phyloP scores from a whole-genome alignment of 148 eudicot species.

The Cornus kousa region DNA sequence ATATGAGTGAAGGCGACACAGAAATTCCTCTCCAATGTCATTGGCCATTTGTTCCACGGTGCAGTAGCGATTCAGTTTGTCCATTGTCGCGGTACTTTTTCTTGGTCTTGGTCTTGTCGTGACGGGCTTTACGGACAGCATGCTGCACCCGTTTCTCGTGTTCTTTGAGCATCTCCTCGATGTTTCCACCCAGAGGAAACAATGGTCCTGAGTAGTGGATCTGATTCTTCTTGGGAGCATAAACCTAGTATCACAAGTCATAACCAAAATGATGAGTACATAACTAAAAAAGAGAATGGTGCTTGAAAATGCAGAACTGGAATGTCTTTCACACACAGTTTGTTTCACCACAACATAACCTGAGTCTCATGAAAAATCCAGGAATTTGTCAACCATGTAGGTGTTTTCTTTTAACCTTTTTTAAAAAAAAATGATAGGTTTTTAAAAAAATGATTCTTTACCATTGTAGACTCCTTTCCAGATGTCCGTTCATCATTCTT shows the following conservation, averaged over 20 bases:
- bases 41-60: conserved; percentile 16
- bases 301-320: too few species aligned
- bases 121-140: conserved; percentile 66
- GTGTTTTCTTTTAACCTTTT: not conserved
- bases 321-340: not conserved
- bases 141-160: conserved; percentile 64
- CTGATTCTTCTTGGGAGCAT: conserved; percentile 38
- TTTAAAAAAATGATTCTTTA: conserved; percentile 13
- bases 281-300: not conserved
- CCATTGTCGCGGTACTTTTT: conserved; percentile 37
- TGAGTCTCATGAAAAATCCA: conserved; percentile 5
- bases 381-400: not conserved
- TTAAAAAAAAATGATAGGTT: not conserved
- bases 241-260: conserved; percentile 21
- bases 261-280: not conserved
- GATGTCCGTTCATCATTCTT: conserved; percentile 32
- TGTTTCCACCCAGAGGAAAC: conserved; percentile 51
- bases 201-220: conserved; percentile 74
- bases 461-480: conserved; percentile 33
- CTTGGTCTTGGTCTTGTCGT: conserved; percentile 49
- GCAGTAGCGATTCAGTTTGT: conserved; percentile 56
- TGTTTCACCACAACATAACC: not conserved
- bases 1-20: not conserved
- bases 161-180: conserved; percentile 74
- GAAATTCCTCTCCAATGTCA: not conserved